Percentiles rank a stretch among this genome's conserved stretches.
phyloP scores from a whole-genome alignment of 305 asterid species.

The Fraxinus greggii region DNA sequence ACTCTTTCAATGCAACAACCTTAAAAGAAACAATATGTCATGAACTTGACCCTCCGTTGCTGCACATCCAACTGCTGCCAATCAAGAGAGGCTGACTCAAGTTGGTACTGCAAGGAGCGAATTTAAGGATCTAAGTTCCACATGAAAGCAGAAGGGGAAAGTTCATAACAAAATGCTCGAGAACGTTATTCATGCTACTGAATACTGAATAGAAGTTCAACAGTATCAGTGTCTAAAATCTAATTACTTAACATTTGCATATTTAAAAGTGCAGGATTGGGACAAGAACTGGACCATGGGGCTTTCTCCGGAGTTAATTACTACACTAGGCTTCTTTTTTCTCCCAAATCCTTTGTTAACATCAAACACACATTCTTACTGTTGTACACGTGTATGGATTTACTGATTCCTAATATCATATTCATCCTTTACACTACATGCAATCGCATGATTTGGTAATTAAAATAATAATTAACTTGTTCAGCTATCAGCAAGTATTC shows the following conservation, averaged over 20 bases:
- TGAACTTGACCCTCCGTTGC: not conserved
- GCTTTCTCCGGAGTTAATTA: constrained; percentile 13
- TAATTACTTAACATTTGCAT: constrained; percentile 1
- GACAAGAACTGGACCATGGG: constrained; percentile 34
- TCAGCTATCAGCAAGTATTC: not conserved
- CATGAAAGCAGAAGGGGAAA: not conserved
- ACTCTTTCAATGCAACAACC: not conserved
- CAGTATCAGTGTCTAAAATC: not conserved
- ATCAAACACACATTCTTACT: not conserved
- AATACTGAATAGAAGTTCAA: not conserved
- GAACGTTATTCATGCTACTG: not conserved
- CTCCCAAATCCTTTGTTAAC: not conserved
- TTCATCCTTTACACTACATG: not conserved
- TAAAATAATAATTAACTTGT: not conserved
- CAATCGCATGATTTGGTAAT: not conserved
- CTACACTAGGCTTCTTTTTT: not conserved
- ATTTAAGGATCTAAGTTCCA: not conserved
- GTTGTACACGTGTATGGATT: not conserved
- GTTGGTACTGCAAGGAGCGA: not conserved
- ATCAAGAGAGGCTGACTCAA: not conserved
- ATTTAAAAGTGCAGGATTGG: constrained; percentile 24
- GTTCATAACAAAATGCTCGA: not conserved
- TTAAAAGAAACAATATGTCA: not conserved
- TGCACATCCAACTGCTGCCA: not conserved
- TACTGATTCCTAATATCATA: not conserved